Evolutionary conservation across 2,329 filamentous ascomycete species (phyloP), one percentile per base, ranked within the genome.

Genomic region (Neofusicoccum parvum): DNA sequence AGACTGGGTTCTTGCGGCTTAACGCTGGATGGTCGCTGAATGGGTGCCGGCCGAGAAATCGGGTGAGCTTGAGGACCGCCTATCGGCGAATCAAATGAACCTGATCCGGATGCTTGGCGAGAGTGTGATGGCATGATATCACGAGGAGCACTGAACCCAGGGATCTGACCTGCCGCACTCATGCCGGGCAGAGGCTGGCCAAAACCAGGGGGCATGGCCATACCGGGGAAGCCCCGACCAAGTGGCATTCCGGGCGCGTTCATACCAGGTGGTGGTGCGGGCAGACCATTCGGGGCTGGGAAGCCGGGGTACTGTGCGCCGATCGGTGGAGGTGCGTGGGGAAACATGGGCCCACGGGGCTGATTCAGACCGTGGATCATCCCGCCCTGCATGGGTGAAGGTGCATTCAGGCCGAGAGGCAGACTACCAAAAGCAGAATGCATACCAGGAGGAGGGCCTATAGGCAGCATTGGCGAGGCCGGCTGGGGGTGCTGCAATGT

Each of bases 1-100:
- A 79, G 75, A 36, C 78, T 75, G 45, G 74, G 78, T 48, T 84
- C 84, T 64, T 81, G 81, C 36, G 86, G 85, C 68, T 84, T 83
- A 10, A 85, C 87, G 75, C 93, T 97, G 15, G 89, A 89, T 0
- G 95, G 94, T 39, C 93, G 87, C 68, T 94, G 92, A 68, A 98
- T 97, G 0, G 94, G 94, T 27, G 91, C 87, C 32, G 94, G 94
- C 63, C 93, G 87, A 51, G 90, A 86, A 67, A 96, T 94, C 1
- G 92, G 91, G 68, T 92, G 89, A 39, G 89, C 83, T 63, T 87
- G 82, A 11, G 82, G 77, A 32, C 80, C 78, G 7, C 67, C 71
- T 62, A 75, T 75, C 37, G 83, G 80, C 15, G 82, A 81, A 9
- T 94, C 90, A 67, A 89, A 65, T 14, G 51, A 49, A 6, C 87